phyloP scores from a whole-genome alignment of 2,329 filamentous ascomycete genomes.

The Macrophomina pseudophaseolina region DNA sequence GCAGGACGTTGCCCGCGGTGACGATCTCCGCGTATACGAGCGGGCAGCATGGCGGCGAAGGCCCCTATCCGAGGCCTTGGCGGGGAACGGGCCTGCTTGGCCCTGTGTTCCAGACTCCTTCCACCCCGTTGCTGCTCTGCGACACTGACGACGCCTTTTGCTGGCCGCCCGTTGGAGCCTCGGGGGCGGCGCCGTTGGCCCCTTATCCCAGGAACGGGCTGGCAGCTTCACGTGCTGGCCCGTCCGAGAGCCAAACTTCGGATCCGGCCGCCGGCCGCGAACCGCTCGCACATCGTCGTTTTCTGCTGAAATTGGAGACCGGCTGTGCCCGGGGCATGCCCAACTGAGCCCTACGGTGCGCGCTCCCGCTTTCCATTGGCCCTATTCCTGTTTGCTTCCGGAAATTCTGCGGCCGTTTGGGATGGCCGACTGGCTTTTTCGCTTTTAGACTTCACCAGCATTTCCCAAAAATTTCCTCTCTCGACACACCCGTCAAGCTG shows the following conservation, averaged over 20 bases:
- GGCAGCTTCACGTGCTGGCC: slow-evolving; percentile 17
- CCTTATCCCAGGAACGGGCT: slow-evolving; percentile 1
- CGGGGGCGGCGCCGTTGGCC: slow-evolving; percentile 12
- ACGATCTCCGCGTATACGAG: slow-evolving; percentile 15
- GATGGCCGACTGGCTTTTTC: background rate
- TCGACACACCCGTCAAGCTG: background rate
- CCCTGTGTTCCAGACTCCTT: slow-evolving; percentile 21
- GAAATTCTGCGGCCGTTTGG: slow-evolving; percentile 18
- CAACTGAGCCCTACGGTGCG: background rate
- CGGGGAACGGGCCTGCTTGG: slow-evolving; percentile 4
- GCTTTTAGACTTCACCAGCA: slow-evolving; percentile 1
- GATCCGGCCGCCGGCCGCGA: slow-evolving; percentile 21
- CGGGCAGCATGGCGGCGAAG: background rate
- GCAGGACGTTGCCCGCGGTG: slow-evolving; percentile 2
- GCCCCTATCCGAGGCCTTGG: slow-evolving; percentile 15
- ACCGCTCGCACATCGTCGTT: background rate
- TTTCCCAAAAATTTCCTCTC: slow-evolving; percentile 1
- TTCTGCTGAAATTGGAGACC: background rate
- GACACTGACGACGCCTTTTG: slow-evolving; percentile 4
- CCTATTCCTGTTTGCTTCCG: slow-evolving; percentile 7
- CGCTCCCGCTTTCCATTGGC: slow-evolving; percentile 1
- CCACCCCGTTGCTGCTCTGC: background rate
- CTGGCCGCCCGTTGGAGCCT: slow-evolving; percentile 12
- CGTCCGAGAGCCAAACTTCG: slow-evolving; percentile 2
- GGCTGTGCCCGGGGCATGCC: slow-evolving; percentile 4